Percentiles rank a stretch among this genome's conserved stretches.
Conservation (phyloP, 208 protist genomes). For the Acanthamoeba healyi region DNA sequence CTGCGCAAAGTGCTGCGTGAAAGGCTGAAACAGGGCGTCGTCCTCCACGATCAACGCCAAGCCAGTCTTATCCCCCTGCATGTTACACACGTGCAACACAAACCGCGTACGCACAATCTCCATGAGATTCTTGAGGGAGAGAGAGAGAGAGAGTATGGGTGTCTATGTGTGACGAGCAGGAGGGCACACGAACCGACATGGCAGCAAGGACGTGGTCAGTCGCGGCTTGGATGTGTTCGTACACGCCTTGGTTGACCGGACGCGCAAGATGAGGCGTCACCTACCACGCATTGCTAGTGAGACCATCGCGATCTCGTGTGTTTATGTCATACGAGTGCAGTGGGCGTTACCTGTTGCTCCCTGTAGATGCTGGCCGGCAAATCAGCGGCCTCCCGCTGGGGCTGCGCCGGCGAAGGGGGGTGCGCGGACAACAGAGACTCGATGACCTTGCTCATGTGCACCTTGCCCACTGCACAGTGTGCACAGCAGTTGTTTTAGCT, state of each 20-base stretch:
- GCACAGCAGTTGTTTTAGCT: no score
- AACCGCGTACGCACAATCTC: no score
- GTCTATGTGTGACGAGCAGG: not conserved
- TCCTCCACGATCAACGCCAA: constrained; percentile 47
- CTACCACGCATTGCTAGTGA: not conserved
- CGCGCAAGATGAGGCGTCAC: constrained; percentile 5
- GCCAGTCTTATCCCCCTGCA: not conserved
- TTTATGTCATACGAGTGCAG: not conserved
- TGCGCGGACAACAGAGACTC: not conserved
- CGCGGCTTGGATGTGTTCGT: constrained; percentile 16
- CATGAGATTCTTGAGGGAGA: no score
- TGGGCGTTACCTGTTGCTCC: not conserved
- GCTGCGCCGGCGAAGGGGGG: not conserved
- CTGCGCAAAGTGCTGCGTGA: not conserved
- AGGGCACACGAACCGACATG: not conserved
- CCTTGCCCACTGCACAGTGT: constrained; percentile 41
- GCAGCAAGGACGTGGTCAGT: not conserved
- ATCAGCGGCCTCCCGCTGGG: not conserved
- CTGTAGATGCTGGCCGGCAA: not conserved
- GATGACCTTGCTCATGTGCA: not conserved
- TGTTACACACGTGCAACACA: not conserved
- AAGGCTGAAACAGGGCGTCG: not conserved
- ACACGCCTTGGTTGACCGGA: constrained; percentile 3
- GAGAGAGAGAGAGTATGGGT: not conserved
- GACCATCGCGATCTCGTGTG: no score